A percentile compares a stretch with the other conserved stretches of the same genome.
Evolutionary conservation across 768 basidiomycete species (phyloP).

Genomic region (Porpolomopsis calyptriformis): DNA sequence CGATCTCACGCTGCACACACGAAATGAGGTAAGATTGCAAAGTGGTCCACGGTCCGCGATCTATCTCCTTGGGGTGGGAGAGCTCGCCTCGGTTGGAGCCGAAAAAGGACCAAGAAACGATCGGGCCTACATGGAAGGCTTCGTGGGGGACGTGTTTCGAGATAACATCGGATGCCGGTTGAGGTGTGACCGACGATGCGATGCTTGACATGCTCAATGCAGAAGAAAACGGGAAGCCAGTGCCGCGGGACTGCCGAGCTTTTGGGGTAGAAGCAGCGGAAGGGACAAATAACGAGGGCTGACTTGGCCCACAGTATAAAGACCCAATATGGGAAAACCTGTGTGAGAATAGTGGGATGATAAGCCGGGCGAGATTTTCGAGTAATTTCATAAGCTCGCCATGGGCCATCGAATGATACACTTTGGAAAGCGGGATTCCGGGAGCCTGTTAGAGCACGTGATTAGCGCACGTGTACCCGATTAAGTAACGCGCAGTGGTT

Average conservation of each 20-base stretch:
- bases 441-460: constrained; percentile 41
- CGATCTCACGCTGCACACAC: constrained; percentile 62
- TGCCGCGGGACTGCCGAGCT: constrained; percentile 28
- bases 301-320: constrained; percentile 47
- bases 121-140: constrained; percentile 60
- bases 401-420: constrained; percentile 63
- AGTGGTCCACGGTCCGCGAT: constrained; percentile 71
- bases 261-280: constrained; percentile 36
- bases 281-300: constrained; percentile 17
- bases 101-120: constrained; percentile 88
- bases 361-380: constrained; percentile 54
- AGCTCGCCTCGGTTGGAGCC: constrained; percentile 73
- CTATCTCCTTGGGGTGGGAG: constrained; percentile 52
- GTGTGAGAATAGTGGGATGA: constrained; percentile 67
- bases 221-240: constrained; percentile 36
- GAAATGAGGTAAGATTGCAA: constrained; percentile 51
- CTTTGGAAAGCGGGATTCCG: constrained; percentile 58
- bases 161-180: constrained; percentile 13
- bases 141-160: constrained; percentile 12
- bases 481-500: constrained; percentile 17
- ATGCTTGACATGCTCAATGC: constrained; percentile 25
- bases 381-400: constrained; percentile 53
- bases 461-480: background rate
- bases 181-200: constrained; percentile 14
- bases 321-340: constrained; percentile 72